A percentile compares a stretch with the other conserved stretches of the same genome.
Conservation (phyloP, 306 rosid species). For the Gynostemma pentaphyllum region DNA sequence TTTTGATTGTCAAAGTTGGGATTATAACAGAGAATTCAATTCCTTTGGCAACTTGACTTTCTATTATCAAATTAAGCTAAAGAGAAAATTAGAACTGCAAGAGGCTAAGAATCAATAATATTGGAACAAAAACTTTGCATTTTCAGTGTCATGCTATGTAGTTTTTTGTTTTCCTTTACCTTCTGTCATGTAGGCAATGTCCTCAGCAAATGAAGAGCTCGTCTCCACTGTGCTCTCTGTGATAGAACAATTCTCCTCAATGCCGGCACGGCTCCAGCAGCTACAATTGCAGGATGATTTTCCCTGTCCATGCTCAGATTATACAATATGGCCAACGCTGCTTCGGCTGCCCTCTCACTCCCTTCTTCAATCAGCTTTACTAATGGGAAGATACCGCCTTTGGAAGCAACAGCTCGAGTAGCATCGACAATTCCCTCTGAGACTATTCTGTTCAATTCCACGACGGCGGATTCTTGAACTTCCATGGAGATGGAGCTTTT, state of each 20-base stretch:
- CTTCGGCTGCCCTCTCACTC: slow-evolving; percentile 51
- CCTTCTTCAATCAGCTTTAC: slow-evolving; percentile 75
- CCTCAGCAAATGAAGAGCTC: slow-evolving; percentile 67
- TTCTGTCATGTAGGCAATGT: slow-evolving; percentile 34
- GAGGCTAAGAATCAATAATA: not conserved
- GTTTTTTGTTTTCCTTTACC: not conserved
- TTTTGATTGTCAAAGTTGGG: too few relatives aligned
- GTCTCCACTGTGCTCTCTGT: slow-evolving; percentile 59
- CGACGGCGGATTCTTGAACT: slow-evolving; percentile 52
- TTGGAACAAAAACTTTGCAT: not conserved
- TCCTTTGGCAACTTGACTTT: not conserved
- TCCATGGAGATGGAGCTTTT: slow-evolving; percentile 42
- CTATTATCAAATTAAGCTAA: not conserved
- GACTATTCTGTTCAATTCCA: slow-evolving; percentile 68
- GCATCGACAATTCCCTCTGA: slow-evolving; percentile 68
- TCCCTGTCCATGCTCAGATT: slow-evolving; percentile 74
- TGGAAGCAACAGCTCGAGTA: slow-evolving; percentile 39
- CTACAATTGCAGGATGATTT: slow-evolving; percentile 57
- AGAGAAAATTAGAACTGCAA: not conserved
- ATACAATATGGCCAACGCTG: slow-evolving; percentile 54
- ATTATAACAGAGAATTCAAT: not conserved
- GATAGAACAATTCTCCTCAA: slow-evolving; percentile 47
- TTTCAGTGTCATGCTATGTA: not conserved
- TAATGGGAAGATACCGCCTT: slow-evolving; percentile 47
- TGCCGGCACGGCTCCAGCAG: slow-evolving; percentile 63